phyloP scores from a whole-genome alignment of 208 protist genomes.

The Wallacemonas sp. region DNA sequence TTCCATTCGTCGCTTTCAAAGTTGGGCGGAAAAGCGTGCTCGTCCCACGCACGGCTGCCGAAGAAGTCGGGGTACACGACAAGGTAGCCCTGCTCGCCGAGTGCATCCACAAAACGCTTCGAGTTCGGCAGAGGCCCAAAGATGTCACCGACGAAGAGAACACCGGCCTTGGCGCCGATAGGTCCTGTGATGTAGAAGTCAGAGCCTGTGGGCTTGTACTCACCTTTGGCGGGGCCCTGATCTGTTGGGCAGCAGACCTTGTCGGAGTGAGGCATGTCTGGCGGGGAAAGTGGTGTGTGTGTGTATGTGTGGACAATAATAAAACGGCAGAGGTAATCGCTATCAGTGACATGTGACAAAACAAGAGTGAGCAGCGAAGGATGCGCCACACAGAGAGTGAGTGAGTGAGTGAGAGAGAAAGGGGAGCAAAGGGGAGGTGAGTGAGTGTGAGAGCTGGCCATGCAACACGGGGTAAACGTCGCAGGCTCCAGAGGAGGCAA shows the following conservation, averaged over 20 bases:
- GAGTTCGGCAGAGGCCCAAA: slow-evolving; percentile 54
- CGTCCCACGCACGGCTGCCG: slow-evolving; percentile 25
- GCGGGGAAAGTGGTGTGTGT: slow-evolving; percentile 11
- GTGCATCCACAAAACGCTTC: slow-evolving; percentile 40
- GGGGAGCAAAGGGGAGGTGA: too few relatives aligned
- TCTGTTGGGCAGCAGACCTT: slow-evolving; percentile 58
- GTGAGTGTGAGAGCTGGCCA: too few relatives aligned
- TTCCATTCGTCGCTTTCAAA: slow-evolving; percentile 31
- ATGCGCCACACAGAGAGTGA: too few relatives aligned
- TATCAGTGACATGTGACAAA: too few relatives aligned
- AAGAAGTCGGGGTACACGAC: slow-evolving; percentile 71
- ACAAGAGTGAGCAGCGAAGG: too few relatives aligned
- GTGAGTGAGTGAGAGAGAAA: not conserved
- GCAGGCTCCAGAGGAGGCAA: too few relatives aligned
- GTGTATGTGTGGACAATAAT: not conserved
- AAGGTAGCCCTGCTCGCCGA: slow-evolving; percentile 47
- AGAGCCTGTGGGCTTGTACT: slow-evolving; percentile 27
- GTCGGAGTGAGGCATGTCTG: not conserved
- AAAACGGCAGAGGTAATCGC: not conserved
- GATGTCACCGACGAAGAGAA: slow-evolving; percentile 55
- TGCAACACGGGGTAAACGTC: too few relatives aligned
- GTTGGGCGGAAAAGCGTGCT: slow-evolving; percentile 28
- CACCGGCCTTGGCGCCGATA: slow-evolving; percentile 34
- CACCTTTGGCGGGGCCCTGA: slow-evolving; percentile 13
- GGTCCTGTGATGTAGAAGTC: slow-evolving; percentile 47